These are phyloP conservation scores for Fraxinus xanthoxyloides DNA, from an alignment of 305 asterid genomes.

Conservation along the genomic window DNA sequence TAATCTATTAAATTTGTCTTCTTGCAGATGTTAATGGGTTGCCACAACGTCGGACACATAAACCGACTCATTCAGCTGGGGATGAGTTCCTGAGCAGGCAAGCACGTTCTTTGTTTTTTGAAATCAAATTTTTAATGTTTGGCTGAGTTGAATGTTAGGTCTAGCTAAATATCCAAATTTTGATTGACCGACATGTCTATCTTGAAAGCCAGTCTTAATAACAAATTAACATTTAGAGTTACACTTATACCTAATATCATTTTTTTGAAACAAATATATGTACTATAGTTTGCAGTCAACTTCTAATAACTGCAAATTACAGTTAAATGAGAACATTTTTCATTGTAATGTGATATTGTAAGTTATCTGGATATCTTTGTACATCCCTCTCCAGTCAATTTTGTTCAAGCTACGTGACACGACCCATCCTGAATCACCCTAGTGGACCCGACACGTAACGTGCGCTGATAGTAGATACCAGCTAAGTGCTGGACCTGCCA, in stretches of 20 bases:
- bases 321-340: background rate
- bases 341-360: background rate
- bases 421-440: no score
- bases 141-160: background rate
- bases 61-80: conserved; percentile 54
- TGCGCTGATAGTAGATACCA: no score
- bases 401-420: background rate
- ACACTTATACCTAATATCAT: background rate
- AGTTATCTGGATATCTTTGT: background rate
- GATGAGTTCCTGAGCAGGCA: conserved; percentile 82
- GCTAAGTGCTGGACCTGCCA: no score
- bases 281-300: background rate
- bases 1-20: conserved; percentile 11
- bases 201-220: background rate
- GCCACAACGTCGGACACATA: conserved; percentile 60
- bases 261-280: background rate
- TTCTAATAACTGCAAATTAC: background rate
- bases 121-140: background rate
- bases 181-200: background rate
- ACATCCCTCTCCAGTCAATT: background rate
- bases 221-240: background rate
- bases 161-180: background rate
- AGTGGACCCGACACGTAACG: no score
- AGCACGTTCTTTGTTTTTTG: conserved; percentile 22
- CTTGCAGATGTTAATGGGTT: conserved; percentile 51